A percentile compares a stretch with the other conserved stretches of the same genome.
These are phyloP conservation scores for Setaria viridis DNA, from an alignment of 202 grass and related monocot species.

Conservation along the genomic window DNA sequence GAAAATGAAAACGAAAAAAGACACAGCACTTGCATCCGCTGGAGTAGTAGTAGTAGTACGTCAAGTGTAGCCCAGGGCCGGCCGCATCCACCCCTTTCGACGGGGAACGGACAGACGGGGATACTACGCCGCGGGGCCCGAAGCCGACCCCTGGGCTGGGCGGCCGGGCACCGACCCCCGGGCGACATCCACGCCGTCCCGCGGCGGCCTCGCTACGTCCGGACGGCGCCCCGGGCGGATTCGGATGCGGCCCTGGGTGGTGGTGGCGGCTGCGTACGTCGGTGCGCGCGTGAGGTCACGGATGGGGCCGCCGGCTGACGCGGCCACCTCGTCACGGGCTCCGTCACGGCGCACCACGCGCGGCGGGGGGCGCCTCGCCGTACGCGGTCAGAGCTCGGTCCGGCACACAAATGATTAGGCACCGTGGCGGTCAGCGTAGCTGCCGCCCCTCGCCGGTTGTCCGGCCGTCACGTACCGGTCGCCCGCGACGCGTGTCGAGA, in stretches of 20 bases:
- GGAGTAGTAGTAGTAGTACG: too few relatives aligned
- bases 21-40: neutral
- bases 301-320: constrained; percentile 48
- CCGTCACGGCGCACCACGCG: constrained; percentile 40
- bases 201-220: constrained; percentile 12
- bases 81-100: constrained; percentile 30
- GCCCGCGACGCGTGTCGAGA: constrained; percentile 35
- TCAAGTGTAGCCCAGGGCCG: too few relatives aligned
- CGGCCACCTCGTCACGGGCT: constrained; percentile 11
- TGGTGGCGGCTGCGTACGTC: neutral
- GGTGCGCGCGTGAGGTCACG: constrained; percentile 31
- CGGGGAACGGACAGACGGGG: neutral
- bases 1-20: neutral
- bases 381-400: constrained; percentile 18
- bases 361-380: neutral
- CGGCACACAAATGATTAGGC: neutral
- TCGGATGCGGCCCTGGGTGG: neutral
- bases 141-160: neutral
- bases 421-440: neutral
- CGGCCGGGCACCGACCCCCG: neutral
- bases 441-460: constrained; percentile 13
- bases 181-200: neutral
- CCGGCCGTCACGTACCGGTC: neutral
- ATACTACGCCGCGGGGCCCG: neutral
- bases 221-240: neutral